Evolutionary conservation across 371 early-diverging fungal genomes (phyloP).

Genomic region (Rhizopus delemar): DNA sequence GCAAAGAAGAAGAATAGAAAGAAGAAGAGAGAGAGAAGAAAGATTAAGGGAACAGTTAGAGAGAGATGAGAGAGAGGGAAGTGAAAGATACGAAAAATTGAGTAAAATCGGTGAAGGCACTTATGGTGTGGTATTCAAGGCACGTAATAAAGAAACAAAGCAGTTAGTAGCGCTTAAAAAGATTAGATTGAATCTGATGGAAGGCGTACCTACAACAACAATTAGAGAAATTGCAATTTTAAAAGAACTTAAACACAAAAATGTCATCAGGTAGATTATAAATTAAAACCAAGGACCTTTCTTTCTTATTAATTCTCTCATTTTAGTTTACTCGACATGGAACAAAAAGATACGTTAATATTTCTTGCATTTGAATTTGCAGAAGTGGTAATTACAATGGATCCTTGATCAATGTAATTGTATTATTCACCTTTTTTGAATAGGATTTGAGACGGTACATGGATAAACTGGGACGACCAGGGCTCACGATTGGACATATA

Average conservation of each 20-base stretch:
- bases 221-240: constrained; percentile 97
- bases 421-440: not conserved
- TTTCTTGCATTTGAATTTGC: constrained; percentile 97
- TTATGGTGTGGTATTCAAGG: constrained; percentile 98
- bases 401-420: not conserved
- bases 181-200: constrained; percentile 87
- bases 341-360: constrained; percentile 86
- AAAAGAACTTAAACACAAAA: constrained; percentile 92
- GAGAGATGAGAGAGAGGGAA: constrained; percentile 2
- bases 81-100: constrained; percentile 63
- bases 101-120: constrained; percentile 98
- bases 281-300: not conserved
- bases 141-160: constrained; percentile 72
- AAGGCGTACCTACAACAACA: constrained; percentile 94
- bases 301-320: not conserved
- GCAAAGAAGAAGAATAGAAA: not conserved
- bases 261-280: constrained; percentile 79
- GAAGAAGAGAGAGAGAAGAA: not conserved
- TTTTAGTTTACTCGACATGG: constrained; percentile 84
- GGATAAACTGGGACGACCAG: constrained; percentile 67
- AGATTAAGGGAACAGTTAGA: not conserved
- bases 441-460: constrained; percentile 94
- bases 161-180: constrained; percentile 93
- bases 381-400: constrained; percentile 59
- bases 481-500: constrained; percentile 65